A percentile compares a stretch with the other conserved stretches of the same genome.
phyloP scores from a whole-genome alignment of 2,329 filamentous ascomycete species.

The Botryosphaeria dothidea region DNA sequence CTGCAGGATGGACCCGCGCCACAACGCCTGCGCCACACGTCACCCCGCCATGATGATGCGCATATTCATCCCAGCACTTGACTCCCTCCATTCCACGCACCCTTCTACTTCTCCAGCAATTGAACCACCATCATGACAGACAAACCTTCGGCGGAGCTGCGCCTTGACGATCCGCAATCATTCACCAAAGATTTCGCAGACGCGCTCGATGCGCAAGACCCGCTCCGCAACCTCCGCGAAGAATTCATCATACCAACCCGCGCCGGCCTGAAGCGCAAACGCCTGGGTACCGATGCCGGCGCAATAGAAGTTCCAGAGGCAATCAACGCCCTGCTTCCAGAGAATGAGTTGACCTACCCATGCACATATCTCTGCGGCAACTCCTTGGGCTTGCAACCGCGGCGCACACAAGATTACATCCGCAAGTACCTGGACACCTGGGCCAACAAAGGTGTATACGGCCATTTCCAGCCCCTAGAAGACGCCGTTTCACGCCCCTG shows the following conservation, averaged over 20 bases:
- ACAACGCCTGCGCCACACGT: neutral
- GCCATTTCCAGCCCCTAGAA: slow-evolving; percentile 72
- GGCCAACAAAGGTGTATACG: slow-evolving; percentile 80
- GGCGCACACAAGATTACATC: slow-evolving; percentile 64
- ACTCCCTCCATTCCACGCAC: neutral
- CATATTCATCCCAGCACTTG: neutral
- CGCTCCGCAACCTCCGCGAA: slow-evolving; percentile 50
- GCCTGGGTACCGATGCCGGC: slow-evolving; percentile 27
- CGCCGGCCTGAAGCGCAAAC: slow-evolving; percentile 66
- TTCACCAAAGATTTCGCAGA: slow-evolving; percentile 34
- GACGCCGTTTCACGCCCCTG: slow-evolving; percentile 71
- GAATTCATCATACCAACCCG: slow-evolving; percentile 80
- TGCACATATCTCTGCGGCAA: slow-evolving; percentile 87
- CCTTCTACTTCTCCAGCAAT: neutral
- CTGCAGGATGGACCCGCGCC: neutral
- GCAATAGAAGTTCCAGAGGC: neutral
- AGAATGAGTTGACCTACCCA: slow-evolving; percentile 34
- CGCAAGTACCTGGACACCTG: slow-evolving; percentile 77
- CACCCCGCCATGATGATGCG: slow-evolving; percentile 8
- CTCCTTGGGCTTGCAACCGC: slow-evolving; percentile 82
- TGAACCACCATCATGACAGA: neutral
- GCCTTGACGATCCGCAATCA: slow-evolving; percentile 23
- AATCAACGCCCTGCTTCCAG: slow-evolving; percentile 15
- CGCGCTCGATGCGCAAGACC: slow-evolving; percentile 39
- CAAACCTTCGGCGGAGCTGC: neutral